Evolutionary conservation across 1,284 basidiomycete genomes (phyloP), one percentile per base, ranked within the genome.

Genomic region (Tylopilus sp.): DNA sequence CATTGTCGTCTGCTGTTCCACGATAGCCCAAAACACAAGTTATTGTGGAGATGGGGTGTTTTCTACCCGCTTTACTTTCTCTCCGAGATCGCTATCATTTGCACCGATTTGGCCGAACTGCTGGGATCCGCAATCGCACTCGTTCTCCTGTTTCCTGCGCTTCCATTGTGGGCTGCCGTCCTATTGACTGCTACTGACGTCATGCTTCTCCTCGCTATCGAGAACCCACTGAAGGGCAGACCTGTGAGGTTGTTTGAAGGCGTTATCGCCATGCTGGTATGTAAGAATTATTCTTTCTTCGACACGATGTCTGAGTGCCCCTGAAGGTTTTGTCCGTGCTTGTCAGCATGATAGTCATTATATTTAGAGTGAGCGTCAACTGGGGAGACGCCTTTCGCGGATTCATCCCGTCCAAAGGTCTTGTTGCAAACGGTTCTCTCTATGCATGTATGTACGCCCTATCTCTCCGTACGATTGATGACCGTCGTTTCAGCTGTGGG

Each of bases 341-440:
- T 23, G 73, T 89, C 15, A 92, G 88, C 64, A 93, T 97, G 75
- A 76, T 82, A 38, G 74, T 93, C 38, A 80, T 97, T 51, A 82
- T 96, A 41, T 77, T 85, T 26, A 82, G 80, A 62, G 79, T 93
- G 19, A 58, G 79, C 38, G 84, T 95, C 0, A 61, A 84, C 31
- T 97, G 93, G 94, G 76, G 72, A 15, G 70, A 73, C 28, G 88
- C 89, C 1, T 96, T 98, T 66, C 61, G 81, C n/a, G 95, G 95
- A 10, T 95, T 82, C 60, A 59, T 97, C 11, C 95, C 95, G 0
- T 86, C 86, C 1, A 82, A 81, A 49, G 72, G 74, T 16, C 70
- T 90, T 23, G 77, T 91, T 51, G 61, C 75, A 37, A 72, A 73
- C 1, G 79, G 80, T 15, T 81, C 84, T 8, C 71, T 97, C 2